Evolutionary conservation across 1,284 basidiomycete species (phyloP).

Genomic region (Ceratobasidium sp.): DNA sequence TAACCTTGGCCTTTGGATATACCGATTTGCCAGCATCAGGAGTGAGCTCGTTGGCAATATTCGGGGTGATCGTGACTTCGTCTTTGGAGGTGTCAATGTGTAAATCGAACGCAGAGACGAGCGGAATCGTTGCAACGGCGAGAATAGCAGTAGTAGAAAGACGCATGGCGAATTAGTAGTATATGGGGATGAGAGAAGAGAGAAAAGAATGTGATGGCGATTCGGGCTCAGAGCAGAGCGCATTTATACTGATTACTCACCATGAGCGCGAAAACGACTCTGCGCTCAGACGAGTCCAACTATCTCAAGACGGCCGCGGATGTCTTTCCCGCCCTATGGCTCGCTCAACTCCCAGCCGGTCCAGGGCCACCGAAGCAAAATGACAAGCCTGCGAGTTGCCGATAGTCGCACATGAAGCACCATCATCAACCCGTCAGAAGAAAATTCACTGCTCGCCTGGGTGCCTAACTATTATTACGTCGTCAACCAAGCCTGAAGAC

Average conservation of each 20-base stretch:
- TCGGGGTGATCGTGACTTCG: background rate
- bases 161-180: constrained; percentile 7
- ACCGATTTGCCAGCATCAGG: constrained; percentile 35
- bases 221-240: background rate
- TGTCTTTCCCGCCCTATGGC: background rate
- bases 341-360: background rate
- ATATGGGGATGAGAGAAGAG: background rate
- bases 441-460: background rate
- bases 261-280: background rate
- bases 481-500: background rate
- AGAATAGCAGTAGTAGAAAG: constrained; percentile 9
- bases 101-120: constrained; percentile 15
- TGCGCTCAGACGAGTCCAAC: constrained; percentile 2
- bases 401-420: background rate
- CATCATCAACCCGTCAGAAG: background rate
- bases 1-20: background rate
- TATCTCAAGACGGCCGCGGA: background rate
- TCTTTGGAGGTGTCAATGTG: constrained; percentile 17
- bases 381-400: background rate
- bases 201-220: background rate
- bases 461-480: background rate
- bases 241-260: background rate
- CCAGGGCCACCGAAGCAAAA: background rate
- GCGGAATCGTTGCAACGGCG: background rate
- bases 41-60: constrained; percentile 1